phyloP scores from a whole-genome alignment of 192 early-diverging fungal genomes.

The Podila epigama region DNA sequence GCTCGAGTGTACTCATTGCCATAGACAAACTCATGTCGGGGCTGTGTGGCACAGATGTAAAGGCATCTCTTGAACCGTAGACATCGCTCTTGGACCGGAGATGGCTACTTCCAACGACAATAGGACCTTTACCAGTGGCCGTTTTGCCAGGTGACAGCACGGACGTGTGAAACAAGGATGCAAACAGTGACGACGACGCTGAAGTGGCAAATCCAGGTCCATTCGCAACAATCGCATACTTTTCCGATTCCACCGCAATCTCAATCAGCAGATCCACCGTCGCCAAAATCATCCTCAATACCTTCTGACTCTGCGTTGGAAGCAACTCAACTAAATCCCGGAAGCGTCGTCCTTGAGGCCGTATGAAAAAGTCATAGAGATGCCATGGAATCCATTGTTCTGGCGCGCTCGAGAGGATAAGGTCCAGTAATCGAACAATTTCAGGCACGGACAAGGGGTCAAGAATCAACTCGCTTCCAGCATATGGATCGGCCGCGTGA shows the following conservation, averaged over 20 bases:
- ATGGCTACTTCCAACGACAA: conserved; percentile 3
- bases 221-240: background rate
- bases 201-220: no score
- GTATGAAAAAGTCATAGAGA: conserved; percentile 37
- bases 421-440: conserved; percentile 5
- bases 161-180: no score
- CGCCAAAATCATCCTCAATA: conserved; percentile 21
- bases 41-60: background rate
- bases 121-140: background rate
- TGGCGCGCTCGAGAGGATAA: conserved; percentile 14
- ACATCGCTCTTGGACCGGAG: conserved; percentile 17
- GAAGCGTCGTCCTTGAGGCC: conserved; percentile 17
- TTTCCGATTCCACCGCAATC: conserved; percentile 3
- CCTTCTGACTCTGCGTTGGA: conserved; percentile 31
- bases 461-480: conserved; percentile 18
- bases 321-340: conserved; percentile 27
- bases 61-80: background rate
- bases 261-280: conserved; percentile 24
- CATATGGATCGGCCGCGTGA: background rate
- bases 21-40: background rate
- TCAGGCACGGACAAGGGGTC: conserved; percentile 14
- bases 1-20: background rate
- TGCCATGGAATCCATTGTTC: conserved; percentile 45
- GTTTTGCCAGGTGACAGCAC: background rate
- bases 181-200: no score